Conservation (phyloP, 2,329 filamentous ascomycete species). For the Penicillium sp. region DNA sequence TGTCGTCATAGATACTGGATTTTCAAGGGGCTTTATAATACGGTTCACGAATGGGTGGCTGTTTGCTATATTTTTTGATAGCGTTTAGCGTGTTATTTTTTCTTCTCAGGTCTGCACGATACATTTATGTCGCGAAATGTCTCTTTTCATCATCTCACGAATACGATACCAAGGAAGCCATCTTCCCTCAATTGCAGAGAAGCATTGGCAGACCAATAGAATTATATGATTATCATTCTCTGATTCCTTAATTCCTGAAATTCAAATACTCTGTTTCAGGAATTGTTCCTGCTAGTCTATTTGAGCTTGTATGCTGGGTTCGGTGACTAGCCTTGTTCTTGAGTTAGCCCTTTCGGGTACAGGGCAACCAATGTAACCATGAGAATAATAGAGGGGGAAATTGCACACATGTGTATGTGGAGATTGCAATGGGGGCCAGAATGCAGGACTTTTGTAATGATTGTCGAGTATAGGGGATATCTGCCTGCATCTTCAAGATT, state of each 20-base stretch:
- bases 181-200: background rate
- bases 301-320: background rate
- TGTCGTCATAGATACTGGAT: slow-evolving; percentile 23
- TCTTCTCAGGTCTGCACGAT: too few relatives aligned
- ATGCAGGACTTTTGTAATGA: background rate
- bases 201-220: background rate
- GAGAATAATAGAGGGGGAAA: background rate
- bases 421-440: background rate
- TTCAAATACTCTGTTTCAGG: too few relatives aligned
- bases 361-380: background rate
- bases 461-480: background rate
- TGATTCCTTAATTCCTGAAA: too few relatives aligned
- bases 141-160: too few relatives aligned
- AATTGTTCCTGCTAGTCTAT: too few relatives aligned
- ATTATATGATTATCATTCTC: too few relatives aligned
- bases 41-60: background rate
- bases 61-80: background rate
- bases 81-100: background rate
- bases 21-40: background rate
- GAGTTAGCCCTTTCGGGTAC: background rate
- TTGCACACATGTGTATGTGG: background rate
- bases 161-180: background rate
- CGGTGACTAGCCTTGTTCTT: background rate
- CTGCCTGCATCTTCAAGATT: background rate
- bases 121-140: too few relatives aligned